A percentile compares a stretch with the other conserved stretches of the same genome.
phyloP scores from a whole-genome alignment of 2,329 filamentous ascomycete species.

The Ceratocystis papillata region DNA sequence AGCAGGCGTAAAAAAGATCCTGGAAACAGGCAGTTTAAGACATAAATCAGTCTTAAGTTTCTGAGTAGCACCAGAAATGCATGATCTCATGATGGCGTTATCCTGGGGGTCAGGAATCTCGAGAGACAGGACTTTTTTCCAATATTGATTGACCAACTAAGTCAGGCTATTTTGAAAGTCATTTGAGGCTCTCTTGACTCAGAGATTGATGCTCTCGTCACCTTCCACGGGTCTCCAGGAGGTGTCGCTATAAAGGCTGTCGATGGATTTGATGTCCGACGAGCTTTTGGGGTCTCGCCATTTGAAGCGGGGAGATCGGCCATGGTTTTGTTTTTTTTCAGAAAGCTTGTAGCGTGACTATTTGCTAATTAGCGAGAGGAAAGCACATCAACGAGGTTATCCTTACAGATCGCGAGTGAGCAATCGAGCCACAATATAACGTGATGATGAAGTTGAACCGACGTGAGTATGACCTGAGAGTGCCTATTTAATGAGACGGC shows the following conservation, averaged over 20 bases:
- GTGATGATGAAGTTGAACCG: no score
- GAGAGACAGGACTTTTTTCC: no score
- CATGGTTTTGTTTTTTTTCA: neutral
- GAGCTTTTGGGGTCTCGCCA: neutral
- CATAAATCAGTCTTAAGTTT: no score
- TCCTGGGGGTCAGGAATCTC: no score
- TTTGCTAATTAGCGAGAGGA: no score
- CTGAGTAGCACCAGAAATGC: no score
- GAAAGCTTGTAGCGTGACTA: neutral
- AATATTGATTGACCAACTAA: no score
- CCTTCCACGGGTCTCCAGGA: neutral
- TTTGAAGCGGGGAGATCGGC: neutral
- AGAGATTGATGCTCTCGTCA: neutral
- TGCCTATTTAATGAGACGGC: neutral
- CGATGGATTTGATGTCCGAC: neutral
- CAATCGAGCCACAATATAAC: no score
- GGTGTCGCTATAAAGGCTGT: neutral
- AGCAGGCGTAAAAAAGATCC: neutral
- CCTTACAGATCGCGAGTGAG: no score
- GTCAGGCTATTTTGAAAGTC: no score
- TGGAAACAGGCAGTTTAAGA: neutral
- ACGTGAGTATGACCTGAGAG: neutral
- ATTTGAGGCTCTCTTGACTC: neutral
- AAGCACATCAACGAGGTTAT: no score
- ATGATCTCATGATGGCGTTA: no score